Base-by-base conservation (phyloP, 495 filamentous ascomycete genomes). In the Staphylotrichum longicolle region DNA sequence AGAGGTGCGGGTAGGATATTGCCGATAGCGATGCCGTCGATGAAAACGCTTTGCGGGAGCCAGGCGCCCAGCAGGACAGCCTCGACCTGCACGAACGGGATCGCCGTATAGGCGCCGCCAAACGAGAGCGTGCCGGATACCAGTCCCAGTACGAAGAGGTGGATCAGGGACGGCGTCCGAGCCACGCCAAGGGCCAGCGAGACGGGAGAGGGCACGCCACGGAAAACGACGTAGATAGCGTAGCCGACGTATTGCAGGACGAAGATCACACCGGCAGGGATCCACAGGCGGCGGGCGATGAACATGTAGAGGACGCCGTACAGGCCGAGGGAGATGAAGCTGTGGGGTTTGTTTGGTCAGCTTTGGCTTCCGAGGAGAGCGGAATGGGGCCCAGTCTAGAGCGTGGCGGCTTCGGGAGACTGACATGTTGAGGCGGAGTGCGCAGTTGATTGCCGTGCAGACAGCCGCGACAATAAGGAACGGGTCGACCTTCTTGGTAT, bases 21-120 rank as follows among this genome's bases (percentile, higher is more conserved):
- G 14, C 60, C 60, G 12, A 62, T 50, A 42, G 60, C 60, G n/a
- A 62, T 62, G 4, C 41, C 60, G 33, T 62, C 52, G 33, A 62
- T 55, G 20, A 62, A 62, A 6, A 55, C 60, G 60, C 60, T 48
- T 42, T 62, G 60, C 60, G 60, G 60, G 10, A 62, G 60, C 60
- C 60, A 62, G 3, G 51, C 50, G 4, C 60, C 60, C 51, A 62
- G 34, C 11, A 62, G 60, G 6, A 62, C 60, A 7, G 60, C 60
- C 60, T 62, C 60, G 51, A 56, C 51, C 52, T 62, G 53, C 33
- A 62, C 60, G 35, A 62, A 62, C 44, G 60, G 60, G 45, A 62
- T 62, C 32, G 60, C 60, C 15, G 60, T 62, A 51, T 62, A 62
- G 1, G 60, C 60, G 35, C 60, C 60, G 60, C 60, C 60, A 20